Conservation (phyloP, 2,329 filamentous ascomycete species). For the Microcyclospora tardicrescens region DNA sequence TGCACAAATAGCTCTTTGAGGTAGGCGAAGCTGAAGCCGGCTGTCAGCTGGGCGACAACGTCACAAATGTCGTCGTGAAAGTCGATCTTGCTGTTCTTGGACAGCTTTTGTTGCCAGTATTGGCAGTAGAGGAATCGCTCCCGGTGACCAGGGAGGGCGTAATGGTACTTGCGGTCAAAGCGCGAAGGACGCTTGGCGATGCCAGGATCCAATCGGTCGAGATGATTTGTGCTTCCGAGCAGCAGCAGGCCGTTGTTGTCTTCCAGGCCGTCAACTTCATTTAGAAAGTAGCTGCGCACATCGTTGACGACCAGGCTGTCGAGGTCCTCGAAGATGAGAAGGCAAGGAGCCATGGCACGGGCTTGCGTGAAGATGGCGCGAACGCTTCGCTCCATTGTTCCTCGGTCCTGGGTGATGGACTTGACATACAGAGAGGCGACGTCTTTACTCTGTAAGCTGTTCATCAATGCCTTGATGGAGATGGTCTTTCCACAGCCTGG, state of each 20-base stretch:
- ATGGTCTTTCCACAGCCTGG: constrained; percentile 56
- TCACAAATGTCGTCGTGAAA: constrained; percentile 19
- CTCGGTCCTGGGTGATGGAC: constrained; percentile 22
- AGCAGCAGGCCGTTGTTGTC: constrained; percentile 27
- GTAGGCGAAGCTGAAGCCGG: constrained; percentile 54
- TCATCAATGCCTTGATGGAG: constrained; percentile 55
- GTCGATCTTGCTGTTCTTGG: constrained; percentile 13
- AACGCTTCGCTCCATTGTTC: constrained; percentile 42
- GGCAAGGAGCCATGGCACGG: constrained; percentile 26
- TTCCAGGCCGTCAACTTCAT: constrained; percentile 30
- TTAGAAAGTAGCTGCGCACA: constrained; percentile 29
- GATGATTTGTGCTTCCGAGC: constrained; percentile 29
- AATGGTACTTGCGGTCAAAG: constrained; percentile 37
- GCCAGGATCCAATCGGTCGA: constrained; percentile 27
- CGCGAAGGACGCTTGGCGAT: constrained; percentile 33
- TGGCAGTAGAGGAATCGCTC: constrained; percentile 31
- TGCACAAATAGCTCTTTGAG: constrained; percentile 57
- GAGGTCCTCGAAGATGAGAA: constrained; percentile 30
- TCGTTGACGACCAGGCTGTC: constrained; percentile 26
- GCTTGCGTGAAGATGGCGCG: constrained; percentile 28
- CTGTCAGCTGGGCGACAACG: constrained; percentile 46
- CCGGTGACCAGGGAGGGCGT: constrained; percentile 25
- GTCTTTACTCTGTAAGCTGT: constrained; percentile 39
- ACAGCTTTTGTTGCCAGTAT: constrained; percentile 32
- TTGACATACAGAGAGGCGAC: constrained; percentile 50